Evolutionary conservation across 176 grass and related monocot genomes (phyloP).

Genomic region (Miscanthus lutarioriparius): DNA sequence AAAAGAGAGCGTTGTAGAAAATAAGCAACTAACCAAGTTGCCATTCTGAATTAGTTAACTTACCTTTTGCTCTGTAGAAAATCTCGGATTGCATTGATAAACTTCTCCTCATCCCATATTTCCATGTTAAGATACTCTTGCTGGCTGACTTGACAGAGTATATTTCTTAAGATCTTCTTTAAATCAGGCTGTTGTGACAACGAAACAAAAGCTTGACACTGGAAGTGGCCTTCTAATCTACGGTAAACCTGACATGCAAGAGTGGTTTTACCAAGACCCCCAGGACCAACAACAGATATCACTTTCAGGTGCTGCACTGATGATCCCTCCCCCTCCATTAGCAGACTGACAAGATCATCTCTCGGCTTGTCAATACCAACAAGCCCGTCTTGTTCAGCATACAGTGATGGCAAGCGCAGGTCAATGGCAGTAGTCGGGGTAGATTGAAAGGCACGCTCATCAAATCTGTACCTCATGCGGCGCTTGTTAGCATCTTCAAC

Average conservation of each 20-base stretch:
- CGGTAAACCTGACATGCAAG: conserved; percentile 9
- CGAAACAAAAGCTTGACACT: conserved; percentile 32
- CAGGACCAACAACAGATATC: conserved; percentile 18
- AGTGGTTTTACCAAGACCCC: conserved; percentile 29
- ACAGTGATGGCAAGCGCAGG: neutral
- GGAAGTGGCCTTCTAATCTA: neutral
- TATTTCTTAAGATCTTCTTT: conserved; percentile 21
- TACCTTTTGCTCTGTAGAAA: conserved; percentile 20
- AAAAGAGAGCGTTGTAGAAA: neutral
- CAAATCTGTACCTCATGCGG: conserved; percentile 19
- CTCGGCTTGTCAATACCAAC: neutral
- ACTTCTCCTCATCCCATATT: conserved; percentile 12
- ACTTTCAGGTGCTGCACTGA: conserved; percentile 8
- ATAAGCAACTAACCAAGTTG: neutral
- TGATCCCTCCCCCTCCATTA: neutral
- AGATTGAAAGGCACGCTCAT: neutral
- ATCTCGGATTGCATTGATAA: neutral
- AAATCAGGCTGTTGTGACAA: conserved; percentile 16
- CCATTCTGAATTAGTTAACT: neutral
- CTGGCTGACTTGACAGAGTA: conserved; percentile 22
- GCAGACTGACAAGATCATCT: neutral
- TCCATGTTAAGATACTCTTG: neutral
- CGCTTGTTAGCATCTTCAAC: conserved; percentile 23
- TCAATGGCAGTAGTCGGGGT: neutral
- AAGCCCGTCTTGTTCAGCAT: neutral